These are phyloP conservation scores for Aspergillus sp. DNA, from an alignment of 2,329 filamentous ascomycete species.

Conservation along the genomic window DNA sequence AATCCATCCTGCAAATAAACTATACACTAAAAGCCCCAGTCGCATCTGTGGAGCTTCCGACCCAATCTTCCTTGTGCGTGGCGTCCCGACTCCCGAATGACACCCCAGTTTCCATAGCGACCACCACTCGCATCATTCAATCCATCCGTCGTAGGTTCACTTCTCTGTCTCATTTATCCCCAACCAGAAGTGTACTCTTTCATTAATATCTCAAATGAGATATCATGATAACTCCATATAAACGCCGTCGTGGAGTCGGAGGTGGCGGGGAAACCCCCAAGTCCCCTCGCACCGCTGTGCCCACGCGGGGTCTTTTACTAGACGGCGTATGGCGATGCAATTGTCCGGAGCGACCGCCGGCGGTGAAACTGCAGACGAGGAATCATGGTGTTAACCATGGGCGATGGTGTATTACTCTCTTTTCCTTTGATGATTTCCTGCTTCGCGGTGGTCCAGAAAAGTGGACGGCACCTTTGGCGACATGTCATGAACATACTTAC, in stretches of 20 bases:
- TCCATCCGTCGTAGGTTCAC: background rate
- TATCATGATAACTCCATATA: slow-evolving; percentile 27
- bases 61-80: too few species aligned
- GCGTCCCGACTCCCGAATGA: background rate
- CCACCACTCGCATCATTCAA: background rate
- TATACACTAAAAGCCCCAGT: too few species aligned
- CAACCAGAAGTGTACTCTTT: background rate
- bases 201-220: background rate
- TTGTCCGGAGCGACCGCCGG: slow-evolving; percentile 55
- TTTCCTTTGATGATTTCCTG: background rate
- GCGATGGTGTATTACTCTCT: slow-evolving; percentile 46
- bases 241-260: background rate
- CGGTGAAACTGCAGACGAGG: slow-evolving; percentile 56
- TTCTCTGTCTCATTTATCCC: background rate
- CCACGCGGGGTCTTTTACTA: slow-evolving; percentile 40
- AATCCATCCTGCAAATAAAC: too few species aligned
- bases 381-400: slow-evolving; percentile 59
- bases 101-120: slow-evolving; percentile 24
- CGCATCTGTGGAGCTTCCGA: too few species aligned
- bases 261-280: background rate
- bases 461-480: background rate
- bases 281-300: slow-evolving; percentile 23
- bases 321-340: slow-evolving; percentile 55
- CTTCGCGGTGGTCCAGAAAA: background rate
- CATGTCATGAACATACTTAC: too few species aligned